A percentile compares a stretch with the other conserved stretches of the same genome.
phyloP scores from a whole-genome alignment of 164 flowering plant genomes.

The Chimonanthus praecox region DNA sequence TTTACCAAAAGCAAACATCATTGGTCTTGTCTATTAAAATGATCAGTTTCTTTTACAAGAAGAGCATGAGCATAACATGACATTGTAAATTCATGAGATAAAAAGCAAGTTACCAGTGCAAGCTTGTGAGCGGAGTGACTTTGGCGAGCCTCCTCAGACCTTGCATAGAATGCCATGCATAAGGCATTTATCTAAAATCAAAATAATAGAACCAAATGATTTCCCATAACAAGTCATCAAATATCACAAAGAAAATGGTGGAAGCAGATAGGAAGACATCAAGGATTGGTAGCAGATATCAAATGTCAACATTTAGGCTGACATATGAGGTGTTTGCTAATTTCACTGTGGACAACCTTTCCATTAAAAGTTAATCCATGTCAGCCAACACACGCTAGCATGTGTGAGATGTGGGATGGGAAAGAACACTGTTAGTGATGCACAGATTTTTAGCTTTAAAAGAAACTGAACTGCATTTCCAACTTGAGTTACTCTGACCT shows the following conservation, averaged over 20 bases:
- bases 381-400: too few species aligned
- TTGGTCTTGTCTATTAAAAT: background rate
- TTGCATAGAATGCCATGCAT: slow-evolving; percentile 95
- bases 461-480: too few species aligned
- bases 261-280: background rate
- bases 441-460: too few species aligned
- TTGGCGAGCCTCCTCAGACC: slow-evolving; percentile 89
- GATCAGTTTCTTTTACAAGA: background rate
- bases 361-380: too few species aligned
- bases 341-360: background rate
- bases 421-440: too few species aligned
- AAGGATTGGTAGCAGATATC: background rate
- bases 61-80: background rate
- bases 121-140: slow-evolving; percentile 86
- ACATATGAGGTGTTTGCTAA: background rate
- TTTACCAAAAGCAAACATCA: background rate
- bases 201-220: slow-evolving; percentile 7
- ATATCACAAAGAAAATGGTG: background rate
- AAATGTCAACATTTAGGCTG: background rate
- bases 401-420: too few species aligned
- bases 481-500: too few species aligned
- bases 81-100: background rate
- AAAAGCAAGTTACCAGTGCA: slow-evolving; percentile 55
- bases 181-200: slow-evolving; percentile 75
- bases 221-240: background rate